Conservation (phyloP, 768 basidiomycete genomes). For the Tulasnella sp. region DNA sequence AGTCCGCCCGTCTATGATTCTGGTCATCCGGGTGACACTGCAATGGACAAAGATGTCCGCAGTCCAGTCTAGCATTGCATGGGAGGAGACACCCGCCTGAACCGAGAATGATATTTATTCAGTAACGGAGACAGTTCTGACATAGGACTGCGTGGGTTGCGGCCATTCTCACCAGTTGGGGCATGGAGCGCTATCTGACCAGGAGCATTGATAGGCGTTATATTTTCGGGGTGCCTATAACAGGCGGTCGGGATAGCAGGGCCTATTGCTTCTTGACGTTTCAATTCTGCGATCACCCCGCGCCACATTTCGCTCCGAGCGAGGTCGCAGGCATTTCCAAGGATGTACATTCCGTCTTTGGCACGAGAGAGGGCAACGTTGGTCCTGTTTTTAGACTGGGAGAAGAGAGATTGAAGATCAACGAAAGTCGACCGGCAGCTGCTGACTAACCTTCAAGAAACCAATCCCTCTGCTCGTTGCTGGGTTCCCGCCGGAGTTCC, state of each 20-base stretch:
- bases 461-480: conserved; percentile 40
- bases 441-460: conserved; percentile 49
- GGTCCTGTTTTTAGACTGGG: conserved; percentile 35
- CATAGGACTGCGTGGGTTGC: no score
- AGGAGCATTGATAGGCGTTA: conserved; percentile 41
- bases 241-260: conserved; percentile 50
- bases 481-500: conserved; percentile 47
- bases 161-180: conserved; percentile 43
- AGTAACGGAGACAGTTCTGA: no score
- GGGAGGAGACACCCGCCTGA: conserved; percentile 55
- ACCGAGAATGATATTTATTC: not conserved
- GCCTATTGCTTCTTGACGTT: conserved; percentile 41
- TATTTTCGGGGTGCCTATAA: conserved; percentile 40
- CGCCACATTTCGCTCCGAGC: not conserved
- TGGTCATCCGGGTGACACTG: conserved; percentile 8
- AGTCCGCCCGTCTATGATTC: not conserved
- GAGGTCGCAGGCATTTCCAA: not conserved
- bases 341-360: not conserved
- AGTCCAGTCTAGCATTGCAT: not conserved
- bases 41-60: conserved; percentile 7
- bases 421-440: not conserved
- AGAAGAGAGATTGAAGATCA: conserved; percentile 11
- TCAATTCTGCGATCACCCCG: conserved; percentile 48
- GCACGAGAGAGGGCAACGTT: conserved; percentile 26
- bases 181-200: conserved; percentile 44